Evolutionary conservation across 2,329 filamentous ascomycete genomes (phyloP).

Genomic region (Blumeria graminis): DNA sequence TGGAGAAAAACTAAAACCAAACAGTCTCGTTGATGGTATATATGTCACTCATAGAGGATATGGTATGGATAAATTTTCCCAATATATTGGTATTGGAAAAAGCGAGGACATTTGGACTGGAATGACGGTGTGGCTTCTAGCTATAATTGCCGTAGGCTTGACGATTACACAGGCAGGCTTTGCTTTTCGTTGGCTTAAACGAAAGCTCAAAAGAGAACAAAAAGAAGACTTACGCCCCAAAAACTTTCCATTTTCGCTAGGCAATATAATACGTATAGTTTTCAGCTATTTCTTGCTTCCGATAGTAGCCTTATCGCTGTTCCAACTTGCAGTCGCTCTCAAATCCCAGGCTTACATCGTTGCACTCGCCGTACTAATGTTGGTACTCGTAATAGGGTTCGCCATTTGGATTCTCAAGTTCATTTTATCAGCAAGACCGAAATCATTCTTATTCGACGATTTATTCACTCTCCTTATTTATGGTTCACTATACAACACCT

Average conservation of each 20-base stretch:
- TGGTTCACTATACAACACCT: conserved; percentile 90
- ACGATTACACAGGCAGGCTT: conserved; percentile 57
- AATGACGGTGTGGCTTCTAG: conserved; percentile 76
- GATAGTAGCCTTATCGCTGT: conserved; percentile 66
- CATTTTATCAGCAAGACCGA: conserved; percentile 57
- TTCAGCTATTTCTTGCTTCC: conserved; percentile 87
- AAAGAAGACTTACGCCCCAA: conserved; percentile 79
- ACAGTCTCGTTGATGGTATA: conserved; percentile 59
- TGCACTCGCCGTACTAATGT: conserved; percentile 48
- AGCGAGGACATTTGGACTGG: conserved; percentile 74
- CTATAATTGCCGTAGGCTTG: conserved; percentile 44
- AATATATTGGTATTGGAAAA: conserved; percentile 57
- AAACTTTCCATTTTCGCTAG: conserved; percentile 68
- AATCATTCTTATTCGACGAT: conserved; percentile 79
- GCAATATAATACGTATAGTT: conserved; percentile 60
- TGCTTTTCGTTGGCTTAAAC: conserved; percentile 49
- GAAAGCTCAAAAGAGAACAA: conserved; percentile 41
- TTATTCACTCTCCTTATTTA: conserved; percentile 73
- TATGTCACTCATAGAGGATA: conserved; percentile 58
- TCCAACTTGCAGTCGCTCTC: conserved; percentile 59
- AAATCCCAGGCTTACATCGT: conserved; percentile 47
- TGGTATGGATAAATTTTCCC: conserved; percentile 55
- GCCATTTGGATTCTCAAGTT: conserved; percentile 58
- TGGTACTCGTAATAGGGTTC: conserved; percentile 49
- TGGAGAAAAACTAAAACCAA: conserved; percentile 36